phyloP scores from a whole-genome alignment of 1,284 basidiomycete species.

The Phellopilus nigrolimitatus region DNA sequence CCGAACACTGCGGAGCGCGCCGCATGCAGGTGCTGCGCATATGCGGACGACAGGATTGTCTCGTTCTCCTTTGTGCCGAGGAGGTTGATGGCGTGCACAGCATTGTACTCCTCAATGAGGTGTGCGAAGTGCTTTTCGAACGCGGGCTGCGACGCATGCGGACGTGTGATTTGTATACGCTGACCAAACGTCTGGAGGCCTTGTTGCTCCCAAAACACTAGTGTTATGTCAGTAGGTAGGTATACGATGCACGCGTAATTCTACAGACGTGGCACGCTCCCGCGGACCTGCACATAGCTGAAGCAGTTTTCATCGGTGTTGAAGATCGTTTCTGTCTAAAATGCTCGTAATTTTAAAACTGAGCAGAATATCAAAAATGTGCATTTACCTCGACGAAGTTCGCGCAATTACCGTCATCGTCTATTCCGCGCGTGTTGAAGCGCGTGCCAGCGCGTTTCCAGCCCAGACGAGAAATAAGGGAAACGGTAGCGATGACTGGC shows the following conservation, averaged over 20 bases:
- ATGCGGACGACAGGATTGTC: constrained; percentile 76
- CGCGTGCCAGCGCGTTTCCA: constrained; percentile 96
- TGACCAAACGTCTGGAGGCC: constrained; percentile 88
- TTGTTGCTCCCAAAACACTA: constrained; percentile 98
- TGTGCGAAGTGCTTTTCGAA: constrained; percentile 92
- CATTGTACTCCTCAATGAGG: constrained; percentile 78
- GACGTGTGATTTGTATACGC: constrained; percentile 89
- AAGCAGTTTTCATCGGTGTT: constrained; percentile 80
- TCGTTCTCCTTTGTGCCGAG: constrained; percentile 92
- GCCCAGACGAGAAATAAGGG: constrained; percentile 82
- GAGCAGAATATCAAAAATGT: constrained; percentile 15
- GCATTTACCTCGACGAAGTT: constrained; percentile 89
- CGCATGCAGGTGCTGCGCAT: constrained; percentile 69
- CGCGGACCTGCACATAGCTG: constrained; percentile 91
- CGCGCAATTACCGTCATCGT: constrained; percentile 95
- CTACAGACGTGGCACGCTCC: constrained; percentile 83
- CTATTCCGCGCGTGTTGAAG: constrained; percentile 95
- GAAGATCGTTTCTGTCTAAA: constrained; percentile 86
- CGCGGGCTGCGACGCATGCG: constrained; percentile 91
- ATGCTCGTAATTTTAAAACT: constrained; percentile 22
- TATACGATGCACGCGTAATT: constrained; percentile 12
- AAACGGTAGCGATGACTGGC: constrained; percentile 64
- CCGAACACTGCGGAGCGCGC: constrained; percentile 50
- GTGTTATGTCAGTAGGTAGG: constrained; percentile 1
- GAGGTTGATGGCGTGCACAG: constrained; percentile 82